A percentile compares a stretch with the other conserved stretches of the same genome.
phyloP scores from a whole-genome alignment of 495 filamentous ascomycete genomes.

The Penicillium turbatum region DNA sequence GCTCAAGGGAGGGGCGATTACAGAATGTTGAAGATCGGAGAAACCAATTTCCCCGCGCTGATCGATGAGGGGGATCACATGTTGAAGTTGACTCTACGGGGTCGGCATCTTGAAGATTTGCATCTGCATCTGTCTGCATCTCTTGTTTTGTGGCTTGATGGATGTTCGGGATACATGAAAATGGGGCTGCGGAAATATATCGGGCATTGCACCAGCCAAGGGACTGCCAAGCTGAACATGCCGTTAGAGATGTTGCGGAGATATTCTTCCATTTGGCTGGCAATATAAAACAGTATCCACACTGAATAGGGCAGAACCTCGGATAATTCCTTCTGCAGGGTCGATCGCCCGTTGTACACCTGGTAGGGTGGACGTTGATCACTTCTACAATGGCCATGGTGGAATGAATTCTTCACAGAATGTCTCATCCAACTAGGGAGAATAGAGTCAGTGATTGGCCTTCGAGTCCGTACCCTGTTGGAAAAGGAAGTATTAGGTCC shows the following conservation, averaged over 20 bases:
- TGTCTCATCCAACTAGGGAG: not conserved
- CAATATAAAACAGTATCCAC: not conserved
- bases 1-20: no score
- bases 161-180: no score
- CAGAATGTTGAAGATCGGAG: no score
- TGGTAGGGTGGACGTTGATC: not conserved
- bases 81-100: no score
- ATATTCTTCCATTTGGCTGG: not conserved
- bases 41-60: no score
- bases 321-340: not conserved
- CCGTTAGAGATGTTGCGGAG: no score
- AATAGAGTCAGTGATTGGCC: not conserved
- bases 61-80: no score
- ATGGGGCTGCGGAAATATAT: constrained; percentile 1
- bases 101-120: no score
- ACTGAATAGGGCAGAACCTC: not conserved
- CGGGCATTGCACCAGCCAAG: not conserved
- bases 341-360: not conserved
- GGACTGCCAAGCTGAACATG: not conserved
- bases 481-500: not conserved
- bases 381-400: not conserved
- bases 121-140: no score
- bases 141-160: no score
- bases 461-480: not conserved
- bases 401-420: not conserved